phyloP scores from a whole-genome alignment of 305 asterid species.

The Rubia peregrina region DNA sequence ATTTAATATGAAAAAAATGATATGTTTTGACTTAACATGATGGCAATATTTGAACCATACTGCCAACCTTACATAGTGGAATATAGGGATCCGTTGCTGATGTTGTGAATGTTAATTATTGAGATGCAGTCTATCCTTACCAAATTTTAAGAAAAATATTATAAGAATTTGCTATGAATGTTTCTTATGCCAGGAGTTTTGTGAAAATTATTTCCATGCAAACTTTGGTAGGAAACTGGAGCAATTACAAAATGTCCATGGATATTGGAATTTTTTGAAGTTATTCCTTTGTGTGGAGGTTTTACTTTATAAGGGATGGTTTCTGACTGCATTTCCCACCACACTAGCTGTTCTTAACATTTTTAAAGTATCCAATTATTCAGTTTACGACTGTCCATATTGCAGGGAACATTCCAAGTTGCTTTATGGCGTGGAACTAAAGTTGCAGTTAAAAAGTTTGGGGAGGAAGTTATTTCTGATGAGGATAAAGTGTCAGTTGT shows the following conservation, averaged over 20 bases:
- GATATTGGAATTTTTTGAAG: neutral
- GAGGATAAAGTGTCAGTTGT: constrained; percentile 84
- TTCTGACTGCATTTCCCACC: constrained; percentile 2
- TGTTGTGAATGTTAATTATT: neutral
- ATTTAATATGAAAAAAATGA: neutral
- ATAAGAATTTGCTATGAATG: neutral
- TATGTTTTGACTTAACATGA: neutral
- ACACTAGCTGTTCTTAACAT: neutral
- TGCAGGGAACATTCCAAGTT: constrained; percentile 69
- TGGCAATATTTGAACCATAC: too few relatives aligned
- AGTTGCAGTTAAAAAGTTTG: constrained; percentile 84
- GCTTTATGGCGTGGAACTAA: constrained; percentile 87
- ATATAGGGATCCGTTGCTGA: neutral
- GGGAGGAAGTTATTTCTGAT: constrained; percentile 59
- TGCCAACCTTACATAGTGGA: neutral
- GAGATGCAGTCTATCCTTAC: neutral
- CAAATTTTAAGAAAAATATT: neutral
- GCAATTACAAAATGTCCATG: neutral
- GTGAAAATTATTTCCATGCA: neutral
- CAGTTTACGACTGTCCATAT: constrained; percentile 7
- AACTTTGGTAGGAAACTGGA: neutral
- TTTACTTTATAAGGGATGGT: neutral
- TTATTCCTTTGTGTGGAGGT: neutral
- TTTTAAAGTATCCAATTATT: neutral
- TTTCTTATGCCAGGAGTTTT: neutral